Percentiles rank a stretch among this genome's conserved stretches.
Conservation (phyloP, 2,329 filamentous ascomycete genomes). For the Westerdykella ornata region DNA sequence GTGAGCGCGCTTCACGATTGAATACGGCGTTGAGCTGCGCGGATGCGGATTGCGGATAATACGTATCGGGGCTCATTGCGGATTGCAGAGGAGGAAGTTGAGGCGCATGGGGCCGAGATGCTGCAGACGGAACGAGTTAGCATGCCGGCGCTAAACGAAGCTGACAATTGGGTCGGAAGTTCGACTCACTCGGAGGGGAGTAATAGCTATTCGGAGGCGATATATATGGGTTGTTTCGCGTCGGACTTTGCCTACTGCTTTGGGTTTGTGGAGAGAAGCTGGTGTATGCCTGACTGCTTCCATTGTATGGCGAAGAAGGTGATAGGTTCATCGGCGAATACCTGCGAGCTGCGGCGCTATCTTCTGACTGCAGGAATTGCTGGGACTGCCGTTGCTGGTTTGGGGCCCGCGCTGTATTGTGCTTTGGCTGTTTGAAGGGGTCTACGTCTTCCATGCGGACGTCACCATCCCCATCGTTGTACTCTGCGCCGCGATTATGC, state of each 20-base stretch:
- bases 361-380: slow-evolving; percentile 66
- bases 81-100: slow-evolving; percentile 71
- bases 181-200: slow-evolving; percentile 50
- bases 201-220: slow-evolving; percentile 54
- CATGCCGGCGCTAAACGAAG: slow-evolving; percentile 8
- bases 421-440: slow-evolving; percentile 78
- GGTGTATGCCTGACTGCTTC: slow-evolving; percentile 46
- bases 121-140: slow-evolving; percentile 24
- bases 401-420: slow-evolving; percentile 65
- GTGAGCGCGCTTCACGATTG: slow-evolving; percentile 48
- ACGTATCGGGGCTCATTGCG: slow-evolving; percentile 61
- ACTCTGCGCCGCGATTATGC: slow-evolving; percentile 29
- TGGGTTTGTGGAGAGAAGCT: slow-evolving; percentile 39
- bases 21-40: slow-evolving; percentile 64
- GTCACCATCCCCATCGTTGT: slow-evolving; percentile 42
- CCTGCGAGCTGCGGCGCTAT: slow-evolving; percentile 76
- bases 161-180: slow-evolving; percentile 7
- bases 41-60: slow-evolving; percentile 64
- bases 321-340: slow-evolving; percentile 97
- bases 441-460: slow-evolving; percentile 78
- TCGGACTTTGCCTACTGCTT: slow-evolving; percentile 71
- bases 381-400: slow-evolving; percentile 71
- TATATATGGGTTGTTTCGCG: slow-evolving; percentile 55
- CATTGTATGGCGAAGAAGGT: slow-evolving; percentile 70
- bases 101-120: slow-evolving; percentile 50